Conservation (phyloP, 495 filamentous ascomycete species). For the Penicillium desertorum region DNA sequence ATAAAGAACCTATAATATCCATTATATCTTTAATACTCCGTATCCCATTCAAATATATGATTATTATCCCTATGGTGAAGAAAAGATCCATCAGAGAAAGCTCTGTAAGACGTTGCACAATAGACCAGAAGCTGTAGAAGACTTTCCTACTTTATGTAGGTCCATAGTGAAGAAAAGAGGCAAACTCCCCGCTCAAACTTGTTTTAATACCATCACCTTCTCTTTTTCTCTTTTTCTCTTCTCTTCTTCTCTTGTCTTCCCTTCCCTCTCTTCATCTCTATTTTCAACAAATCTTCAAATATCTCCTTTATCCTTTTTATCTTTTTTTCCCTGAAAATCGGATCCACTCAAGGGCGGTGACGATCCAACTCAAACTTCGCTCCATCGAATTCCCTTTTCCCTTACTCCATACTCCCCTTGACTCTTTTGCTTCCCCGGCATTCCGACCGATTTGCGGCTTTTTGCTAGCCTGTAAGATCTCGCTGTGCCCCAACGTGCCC, state of each 20-base stretch:
- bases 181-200: neutral
- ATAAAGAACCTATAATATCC: no score
- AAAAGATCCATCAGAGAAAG: neutral
- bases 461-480: conserved; percentile 40
- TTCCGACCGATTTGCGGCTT: conserved; percentile 20
- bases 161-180: neutral
- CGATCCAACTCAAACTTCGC: conserved; percentile 22
- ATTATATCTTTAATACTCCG: no score
- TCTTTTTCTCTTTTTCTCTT: neutral
- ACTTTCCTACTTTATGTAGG: no score
- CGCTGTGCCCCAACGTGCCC: conserved; percentile 37
- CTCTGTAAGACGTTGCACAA: neutral
- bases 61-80: no score
- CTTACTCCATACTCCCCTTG: neutral
- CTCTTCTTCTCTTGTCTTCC: neutral
- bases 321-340: conserved; percentile 1
- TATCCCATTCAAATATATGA: no score
- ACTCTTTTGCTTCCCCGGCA: conserved; percentile 7
- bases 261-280: neutral
- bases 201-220: no score
- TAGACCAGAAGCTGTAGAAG: neutral
- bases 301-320: neutral
- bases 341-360: conserved; percentile 27
- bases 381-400: conserved; percentile 9
- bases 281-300: neutral